Base-by-base conservation (phyloP, 2,329 filamentous ascomycete genomes). In the Colletotrichum spaethianum region DNA sequence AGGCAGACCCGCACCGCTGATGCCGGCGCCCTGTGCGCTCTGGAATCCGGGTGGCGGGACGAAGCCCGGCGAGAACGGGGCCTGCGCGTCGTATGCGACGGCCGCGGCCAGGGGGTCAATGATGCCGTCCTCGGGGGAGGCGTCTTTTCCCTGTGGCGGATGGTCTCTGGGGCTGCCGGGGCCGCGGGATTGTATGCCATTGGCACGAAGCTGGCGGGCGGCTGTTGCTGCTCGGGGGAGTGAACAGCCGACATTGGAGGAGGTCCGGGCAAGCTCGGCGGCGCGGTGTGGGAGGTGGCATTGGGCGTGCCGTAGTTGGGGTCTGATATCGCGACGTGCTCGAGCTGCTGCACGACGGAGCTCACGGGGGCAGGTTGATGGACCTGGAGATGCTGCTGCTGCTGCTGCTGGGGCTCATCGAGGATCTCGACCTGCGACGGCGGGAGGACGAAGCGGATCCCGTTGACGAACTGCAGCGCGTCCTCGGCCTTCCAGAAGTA, bases 101-200 rank as follows among this genome's bases (percentile, higher is more conserved):
- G 88, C 89, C 61, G 88, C 87, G 5, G 87, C 86, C 28, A 92
- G 81, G 3, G 90, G 90, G 75, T 91, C 88, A 3, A 86, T 83
- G 16, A 86, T 88, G 48, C 86, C 90, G 76, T 95, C 93, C 42
- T 91, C 4, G 92, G 92, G 4, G 93, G 93, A 1, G 93, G 93
- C 0, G 93, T 96, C 86, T 95, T 95, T 80, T 95, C 93, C 59
- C 93, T 88, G 79, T 93, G 90, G 26, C 88, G 85, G 63, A 95
- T 90, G 28, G 89, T 86, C 79, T 95, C 93, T 0, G 93, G 93
- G 0, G 93, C 92, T 0, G 93, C 87, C 5, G 93, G 93, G 1
- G 93, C 93, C 0, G 93, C 93, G 3, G 93, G 93, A 78, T 95
- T 95, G 79, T 95, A 95, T 2, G 92, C 89, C 83, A 94, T 90